Evolutionary conservation across 75 land plant species (phyloP), one percentile per base, ranked within the genome.

Genomic region (Cupressus sempervirens): DNA sequence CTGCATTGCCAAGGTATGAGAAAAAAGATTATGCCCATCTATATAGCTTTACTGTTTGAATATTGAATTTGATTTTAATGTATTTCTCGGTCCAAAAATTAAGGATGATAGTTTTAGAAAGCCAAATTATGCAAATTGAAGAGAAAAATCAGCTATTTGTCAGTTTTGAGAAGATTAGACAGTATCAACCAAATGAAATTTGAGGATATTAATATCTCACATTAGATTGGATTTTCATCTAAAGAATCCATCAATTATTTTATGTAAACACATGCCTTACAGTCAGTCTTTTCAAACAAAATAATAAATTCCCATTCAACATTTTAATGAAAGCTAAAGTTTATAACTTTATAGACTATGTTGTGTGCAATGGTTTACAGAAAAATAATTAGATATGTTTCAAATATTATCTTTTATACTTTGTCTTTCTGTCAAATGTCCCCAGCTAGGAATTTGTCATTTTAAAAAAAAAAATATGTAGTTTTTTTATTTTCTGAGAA

Each of bases 1-100:
- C 97, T 97, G 52, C 99, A 97, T 81, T 97, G 99, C 84, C 92
- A 93, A 90, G 99, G 99, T 94, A 90, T 7, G 86, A 8, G 16
- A 32, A 1, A 72, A 70, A 6, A 68, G 12, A 72, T 72, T 32
- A 32, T 72, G 36, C 3, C 74, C 36, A 32, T 72, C 74, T 72
- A 12, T 30, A 32, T 32, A 29, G 32, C 32, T 30, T 72, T 72
- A 72, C 7, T 72, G 32, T 11, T 72, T 32, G 35, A 72, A 72
- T 3, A 72, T 50, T 50, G 12, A 11, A 72, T 29, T 6, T 23
- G 12, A 30, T 72, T 72, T 72, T 32, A 72, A 32, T 30, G 35
- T 72, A 23, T 11, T 30, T 30, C 32, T 29, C 30, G 32, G 32
- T 72, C 74, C 11, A 30, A 3, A 72, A 7, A 32, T 14, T 29